phyloP scores from a whole-genome alignment of 768 basidiomycete genomes.

The Suillus spraguei region DNA sequence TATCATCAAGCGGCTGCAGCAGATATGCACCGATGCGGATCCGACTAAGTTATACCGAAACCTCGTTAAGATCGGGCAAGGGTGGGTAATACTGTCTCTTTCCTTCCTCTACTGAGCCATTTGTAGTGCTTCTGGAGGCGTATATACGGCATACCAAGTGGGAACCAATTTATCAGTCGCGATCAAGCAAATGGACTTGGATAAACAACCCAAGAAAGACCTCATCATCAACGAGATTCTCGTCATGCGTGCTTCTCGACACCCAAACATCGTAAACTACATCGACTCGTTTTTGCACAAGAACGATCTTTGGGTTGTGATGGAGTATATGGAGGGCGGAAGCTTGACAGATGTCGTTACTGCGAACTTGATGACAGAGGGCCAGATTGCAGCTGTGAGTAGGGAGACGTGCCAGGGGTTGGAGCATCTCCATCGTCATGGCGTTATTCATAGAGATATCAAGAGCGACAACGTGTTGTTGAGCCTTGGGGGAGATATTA shows the following conservation, averaged over 20 bases:
- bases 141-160: constrained; percentile 97
- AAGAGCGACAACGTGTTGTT: constrained; percentile 98
- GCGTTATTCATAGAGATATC: constrained; percentile 98
- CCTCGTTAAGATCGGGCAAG: constrained; percentile 97
- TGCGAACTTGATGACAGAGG: constrained; percentile 92
- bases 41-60: constrained; percentile 92
- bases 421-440: constrained; percentile 92
- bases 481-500: constrained; percentile 94
- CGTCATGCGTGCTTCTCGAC: constrained; percentile 95
- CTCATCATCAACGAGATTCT: constrained; percentile 99
- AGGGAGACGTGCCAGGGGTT: constrained; percentile 92
- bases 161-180: constrained; percentile 93
- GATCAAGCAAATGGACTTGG: constrained; percentile 99
- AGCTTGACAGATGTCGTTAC: constrained; percentile 92
- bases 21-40: constrained; percentile 97
- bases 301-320: constrained; percentile 99
- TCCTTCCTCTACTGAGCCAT: constrained; percentile 9
- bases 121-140: constrained; percentile 90
- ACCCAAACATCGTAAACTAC: constrained; percentile 99
- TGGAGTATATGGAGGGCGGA: constrained; percentile 99
- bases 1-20: constrained; percentile 86
- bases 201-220: constrained; percentile 99
- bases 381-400: constrained; percentile 96
- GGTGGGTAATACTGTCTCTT: constrained; percentile 54
- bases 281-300: constrained; percentile 98